A percentile compares a stretch with the other conserved stretches of the same genome.
These are phyloP conservation scores for Russula lepida DNA, from an alignment of 768 basidiomycete species.

Conservation along the genomic window DNA sequence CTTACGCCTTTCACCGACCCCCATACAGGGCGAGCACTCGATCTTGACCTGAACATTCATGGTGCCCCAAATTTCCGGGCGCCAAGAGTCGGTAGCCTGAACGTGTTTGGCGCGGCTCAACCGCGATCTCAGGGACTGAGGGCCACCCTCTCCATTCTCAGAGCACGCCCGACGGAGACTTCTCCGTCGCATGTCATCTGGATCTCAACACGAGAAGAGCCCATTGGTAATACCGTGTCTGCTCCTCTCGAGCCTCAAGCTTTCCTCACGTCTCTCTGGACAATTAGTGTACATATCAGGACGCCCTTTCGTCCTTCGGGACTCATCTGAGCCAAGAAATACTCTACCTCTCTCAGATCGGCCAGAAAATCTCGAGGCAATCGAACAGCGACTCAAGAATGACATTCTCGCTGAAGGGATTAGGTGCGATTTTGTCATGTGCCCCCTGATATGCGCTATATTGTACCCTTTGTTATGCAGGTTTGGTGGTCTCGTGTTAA, in stretches of 20 bases:
- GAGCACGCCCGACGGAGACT: constrained; percentile 55
- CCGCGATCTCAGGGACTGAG: constrained; percentile 87
- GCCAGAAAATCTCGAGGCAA: constrained; percentile 91
- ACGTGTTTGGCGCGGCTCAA: constrained; percentile 93
- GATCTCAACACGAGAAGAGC: constrained; percentile 97
- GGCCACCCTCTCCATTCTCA: constrained; percentile 79
- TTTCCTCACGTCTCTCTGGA: constrained; percentile 11
- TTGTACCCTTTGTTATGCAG: constrained; percentile 30
- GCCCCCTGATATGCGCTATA: neutral
- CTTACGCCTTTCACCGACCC: neutral
- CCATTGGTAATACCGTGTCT: constrained; percentile 52
- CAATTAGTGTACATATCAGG: constrained; percentile 75
- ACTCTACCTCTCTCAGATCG: constrained; percentile 80
- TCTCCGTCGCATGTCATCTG: constrained; percentile 77
- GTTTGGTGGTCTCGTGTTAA: constrained; percentile 84
- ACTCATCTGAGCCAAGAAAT: constrained; percentile 73
- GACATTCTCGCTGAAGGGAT: constrained; percentile 84
- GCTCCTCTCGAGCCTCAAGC: neutral
- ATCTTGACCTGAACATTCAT: constrained; percentile 84
- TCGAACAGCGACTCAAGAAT: constrained; percentile 79
- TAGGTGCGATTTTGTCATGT: constrained; percentile 37
- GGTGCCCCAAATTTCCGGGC: constrained; percentile 95
- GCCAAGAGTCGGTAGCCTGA: constrained; percentile 67
- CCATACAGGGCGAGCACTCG: constrained; percentile 67
- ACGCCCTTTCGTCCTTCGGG: constrained; percentile 86